Conservation (phyloP, 2,329 filamentous ascomycete species). For the Epichloe hybrida region DNA sequence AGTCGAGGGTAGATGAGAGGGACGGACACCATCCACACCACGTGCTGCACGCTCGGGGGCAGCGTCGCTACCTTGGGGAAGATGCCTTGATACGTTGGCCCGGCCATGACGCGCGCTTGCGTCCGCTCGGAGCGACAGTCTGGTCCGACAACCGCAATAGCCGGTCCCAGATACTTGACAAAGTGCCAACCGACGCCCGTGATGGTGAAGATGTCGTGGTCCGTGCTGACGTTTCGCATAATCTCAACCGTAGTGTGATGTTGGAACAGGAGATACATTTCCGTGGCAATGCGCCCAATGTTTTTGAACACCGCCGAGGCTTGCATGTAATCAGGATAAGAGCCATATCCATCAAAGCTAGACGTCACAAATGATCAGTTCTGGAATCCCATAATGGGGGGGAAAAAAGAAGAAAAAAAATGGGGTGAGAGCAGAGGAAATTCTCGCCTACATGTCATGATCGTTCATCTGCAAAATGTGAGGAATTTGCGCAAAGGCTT, state of each 20-base stretch:
- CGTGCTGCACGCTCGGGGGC: constrained; percentile 88
- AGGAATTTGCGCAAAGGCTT: constrained; percentile 95
- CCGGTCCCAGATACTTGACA: constrained; percentile 87
- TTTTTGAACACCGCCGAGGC: constrained; percentile 97
- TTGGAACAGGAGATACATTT: constrained; percentile 97
- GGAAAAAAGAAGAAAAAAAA: not conserved
- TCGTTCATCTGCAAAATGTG: constrained; percentile 89
- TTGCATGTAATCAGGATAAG: constrained; percentile 97
- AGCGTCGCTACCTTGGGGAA: constrained; percentile 91
- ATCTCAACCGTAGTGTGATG: constrained; percentile 94
- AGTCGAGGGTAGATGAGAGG: constrained; percentile 83
- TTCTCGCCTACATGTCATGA: constrained; percentile 73
- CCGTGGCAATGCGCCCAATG: constrained; percentile 84
- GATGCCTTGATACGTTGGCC: constrained; percentile 90
- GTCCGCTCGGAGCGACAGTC: constrained; percentile 89
- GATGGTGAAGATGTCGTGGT: constrained; percentile 87
- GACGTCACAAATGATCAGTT: not conserved
- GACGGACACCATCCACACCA: constrained; percentile 89
- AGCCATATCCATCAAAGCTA: constrained; percentile 93
- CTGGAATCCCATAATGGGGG: too few relatives aligned
- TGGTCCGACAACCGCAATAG: constrained; percentile 76
- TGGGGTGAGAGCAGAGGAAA: too few relatives aligned
- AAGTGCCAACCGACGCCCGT: constrained; percentile 99
- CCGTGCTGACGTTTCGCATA: constrained; percentile 74
- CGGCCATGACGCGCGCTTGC: constrained; percentile 82